Conservation (phyloP, 345 rosid species). For the Excoecaria cochinchinensis region DNA sequence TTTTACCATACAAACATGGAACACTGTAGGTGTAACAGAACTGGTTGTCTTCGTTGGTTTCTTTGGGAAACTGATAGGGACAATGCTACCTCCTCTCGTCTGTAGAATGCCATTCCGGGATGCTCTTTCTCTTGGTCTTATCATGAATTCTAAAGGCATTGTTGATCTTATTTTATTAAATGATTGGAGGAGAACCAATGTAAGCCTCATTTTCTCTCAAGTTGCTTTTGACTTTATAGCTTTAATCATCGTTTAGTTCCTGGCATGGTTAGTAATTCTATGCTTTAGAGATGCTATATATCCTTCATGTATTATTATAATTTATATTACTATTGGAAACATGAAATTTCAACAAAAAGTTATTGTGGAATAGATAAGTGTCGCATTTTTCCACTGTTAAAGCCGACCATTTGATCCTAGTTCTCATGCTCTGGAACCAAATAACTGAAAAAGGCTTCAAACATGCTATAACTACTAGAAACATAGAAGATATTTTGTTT, state of each 20-base stretch:
- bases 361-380: too few relatives aligned
- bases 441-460: too few relatives aligned
- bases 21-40: slow-evolving; percentile 23
- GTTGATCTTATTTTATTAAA: slow-evolving; percentile 33
- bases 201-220: slow-evolving; percentile 5
- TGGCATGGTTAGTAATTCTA: background rate
- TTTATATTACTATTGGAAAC: too few relatives aligned
- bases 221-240: background rate
- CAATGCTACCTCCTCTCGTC: slow-evolving; percentile 29
- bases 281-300: background rate
- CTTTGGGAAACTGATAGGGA: slow-evolving; percentile 31
- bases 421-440: background rate
- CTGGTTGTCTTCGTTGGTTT: slow-evolving; percentile 14
- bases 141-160: slow-evolving; percentile 40
- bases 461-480: background rate
- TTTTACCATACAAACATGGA: slow-evolving; percentile 8
- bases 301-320: too few relatives aligned
- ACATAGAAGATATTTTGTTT: background rate
- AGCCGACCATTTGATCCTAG: too few relatives aligned
- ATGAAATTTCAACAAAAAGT: too few relatives aligned
- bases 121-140: slow-evolving; percentile 38
- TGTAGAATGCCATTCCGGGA: slow-evolving; percentile 37
- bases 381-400: too few relatives aligned
- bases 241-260: background rate
- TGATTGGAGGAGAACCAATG: slow-evolving; percentile 24